A percentile compares a stretch with the other conserved stretches of the same genome.
Conservation (phyloP, 1,284 basidiomycete species). For the Tremellales sp. region DNA sequence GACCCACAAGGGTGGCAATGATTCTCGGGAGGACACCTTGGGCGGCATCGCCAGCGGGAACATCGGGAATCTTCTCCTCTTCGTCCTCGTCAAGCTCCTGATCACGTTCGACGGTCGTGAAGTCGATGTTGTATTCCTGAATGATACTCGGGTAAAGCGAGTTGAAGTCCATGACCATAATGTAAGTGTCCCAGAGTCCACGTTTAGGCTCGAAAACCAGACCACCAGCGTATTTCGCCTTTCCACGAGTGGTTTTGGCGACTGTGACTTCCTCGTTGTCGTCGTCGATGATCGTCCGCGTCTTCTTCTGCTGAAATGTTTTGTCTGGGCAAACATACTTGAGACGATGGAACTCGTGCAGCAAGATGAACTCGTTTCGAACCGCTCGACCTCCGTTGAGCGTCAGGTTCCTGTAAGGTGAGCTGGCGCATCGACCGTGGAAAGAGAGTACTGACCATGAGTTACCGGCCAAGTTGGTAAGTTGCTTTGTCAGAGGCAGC, state of each 20-base stretch:
- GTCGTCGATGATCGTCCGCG: slow-evolving; percentile 32
- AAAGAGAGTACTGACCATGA: slow-evolving; percentile 65
- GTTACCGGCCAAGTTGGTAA: slow-evolving; percentile 97
- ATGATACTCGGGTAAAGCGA: slow-evolving; percentile 99
- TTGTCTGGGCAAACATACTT: slow-evolving; percentile 98
- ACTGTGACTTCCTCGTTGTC: slow-evolving; percentile 61
- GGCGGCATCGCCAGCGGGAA: slow-evolving; percentile 65
- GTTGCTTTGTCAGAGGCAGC: slow-evolving; percentile 80
- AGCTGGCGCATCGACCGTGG: background rate
- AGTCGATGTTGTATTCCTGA: slow-evolving; percentile 99
- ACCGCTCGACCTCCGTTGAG: slow-evolving; percentile 94
- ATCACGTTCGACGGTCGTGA: slow-evolving; percentile 85
- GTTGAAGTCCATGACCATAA: slow-evolving; percentile 99
- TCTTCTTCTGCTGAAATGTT: slow-evolving; percentile 61
- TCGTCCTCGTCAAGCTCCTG: slow-evolving; percentile 55
- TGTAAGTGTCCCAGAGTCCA: slow-evolving; percentile 93
- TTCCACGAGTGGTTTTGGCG: slow-evolving; percentile 63
- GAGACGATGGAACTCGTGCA: slow-evolving; percentile 95
- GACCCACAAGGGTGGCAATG: slow-evolving; percentile 88
- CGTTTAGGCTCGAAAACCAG: slow-evolving; percentile 96
- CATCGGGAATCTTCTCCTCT: slow-evolving; percentile 83
- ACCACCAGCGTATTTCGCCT: slow-evolving; percentile 98
- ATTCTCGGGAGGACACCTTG: slow-evolving; percentile 92
- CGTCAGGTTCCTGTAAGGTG: slow-evolving; percentile 73
- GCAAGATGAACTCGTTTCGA: slow-evolving; percentile 96